Evolutionary conservation across 208 protist genomes (phyloP).

Genomic region (Ichthyophonus hoferi): DNA sequence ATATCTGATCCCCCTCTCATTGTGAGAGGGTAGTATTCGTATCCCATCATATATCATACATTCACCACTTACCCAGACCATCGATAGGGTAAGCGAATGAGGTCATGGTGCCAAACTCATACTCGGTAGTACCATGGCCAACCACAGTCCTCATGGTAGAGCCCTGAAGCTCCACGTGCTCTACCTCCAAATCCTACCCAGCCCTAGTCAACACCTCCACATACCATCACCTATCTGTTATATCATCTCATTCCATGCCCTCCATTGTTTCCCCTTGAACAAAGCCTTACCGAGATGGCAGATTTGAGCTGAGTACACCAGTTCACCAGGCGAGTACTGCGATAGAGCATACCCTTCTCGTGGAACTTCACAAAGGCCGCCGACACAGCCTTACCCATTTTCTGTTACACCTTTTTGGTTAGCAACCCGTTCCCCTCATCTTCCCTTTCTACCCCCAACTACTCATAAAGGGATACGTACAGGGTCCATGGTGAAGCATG

Average conservation of each 20-base stretch:
- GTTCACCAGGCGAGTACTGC: constrained; percentile 91
- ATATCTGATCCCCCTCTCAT: neutral
- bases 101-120: constrained; percentile 63
- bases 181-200: constrained; percentile 91
- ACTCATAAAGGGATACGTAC: neutral
- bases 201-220: constrained; percentile 56
- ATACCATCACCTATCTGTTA: neutral
- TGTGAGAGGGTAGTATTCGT: no score
- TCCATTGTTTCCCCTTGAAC: neutral
- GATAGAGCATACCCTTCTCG: constrained; percentile 90
- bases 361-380: constrained; percentile 93
- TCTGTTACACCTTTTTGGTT: neutral
- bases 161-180: constrained; percentile 52
- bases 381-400: constrained; percentile 72
- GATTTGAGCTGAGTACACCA: constrained; percentile 97
- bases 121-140: constrained; percentile 23
- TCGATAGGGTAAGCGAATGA: constrained; percentile 71
- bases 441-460: no score
- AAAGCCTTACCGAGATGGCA: constrained; percentile 97
- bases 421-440: neutral
- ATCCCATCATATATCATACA: neutral
- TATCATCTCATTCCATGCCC: neutral
- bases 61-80: neutral
- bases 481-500: constrained; percentile 97
- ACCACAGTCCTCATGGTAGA: constrained; percentile 57